Evolutionary conservation across 2,329 filamentous ascomycete genomes (phyloP), one percentile per base, ranked within the genome.

Genomic region (Waltergamsia citrina): DNA sequence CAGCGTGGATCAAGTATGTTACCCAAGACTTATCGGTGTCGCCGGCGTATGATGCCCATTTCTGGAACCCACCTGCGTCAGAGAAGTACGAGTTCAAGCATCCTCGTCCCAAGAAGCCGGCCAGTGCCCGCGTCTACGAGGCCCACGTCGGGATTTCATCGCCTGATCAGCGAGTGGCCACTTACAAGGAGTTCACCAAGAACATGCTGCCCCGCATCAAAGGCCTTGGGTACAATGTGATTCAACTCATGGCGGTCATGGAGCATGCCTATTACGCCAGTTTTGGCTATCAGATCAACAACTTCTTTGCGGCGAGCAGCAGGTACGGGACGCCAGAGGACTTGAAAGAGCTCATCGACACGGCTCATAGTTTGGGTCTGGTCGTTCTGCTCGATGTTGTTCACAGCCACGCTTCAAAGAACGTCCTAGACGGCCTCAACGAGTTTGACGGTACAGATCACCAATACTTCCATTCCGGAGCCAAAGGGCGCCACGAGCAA

Each of bases 251-350:
- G 92, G 92, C 92, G 29, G 72, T 98, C 52, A 98, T 98, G 90
- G 92, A 98, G 56, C 92, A 98, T 60, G 92, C 92, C 32, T 98
- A 98, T 69, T 98, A 98, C 56, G 92, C 92, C 49, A 96, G 90
- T 52, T 98, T 98, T 50, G 92, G 92, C 30, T 98, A 98, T 59
- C 92, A 98, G 60, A 78, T 98, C 62, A 98, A 96, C 67, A 95
- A 84, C 60, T 98, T 98, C 69, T 98, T 96, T 50, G 92, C 92
- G 19, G 88, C 90, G 10, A 95, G 88, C 59, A 96, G 90, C 57
- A 80, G 92, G 41, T 98, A 94, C 52, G 92, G 92, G 27, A 74
- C 80, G 1, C 92, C 92, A 0, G 92, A 98, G 51, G 92, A 96
- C 24, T 68, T 98, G 45, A 98, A 94, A 59, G 90, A 96, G 67